Percentiles rank a stretch among this genome's conserved stretches.
Conservation (phyloP, 768 basidiomycete species). For the Macrocybe gigantea region DNA sequence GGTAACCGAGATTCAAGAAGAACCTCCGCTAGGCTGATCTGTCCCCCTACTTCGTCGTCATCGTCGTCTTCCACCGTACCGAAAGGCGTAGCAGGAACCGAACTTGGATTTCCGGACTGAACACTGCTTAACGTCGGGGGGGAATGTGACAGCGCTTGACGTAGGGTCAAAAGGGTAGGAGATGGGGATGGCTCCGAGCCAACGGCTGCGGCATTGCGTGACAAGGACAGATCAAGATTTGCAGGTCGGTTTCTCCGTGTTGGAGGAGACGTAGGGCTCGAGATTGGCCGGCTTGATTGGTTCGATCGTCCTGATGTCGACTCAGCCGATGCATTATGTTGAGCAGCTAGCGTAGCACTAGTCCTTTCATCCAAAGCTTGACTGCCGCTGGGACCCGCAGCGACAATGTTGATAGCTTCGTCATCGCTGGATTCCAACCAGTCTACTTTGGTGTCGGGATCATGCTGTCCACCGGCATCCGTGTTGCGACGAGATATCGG, state of each 20-base stretch:
- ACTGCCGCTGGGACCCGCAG: conserved; percentile 77
- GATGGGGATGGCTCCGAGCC: conserved; percentile 52
- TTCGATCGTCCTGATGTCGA: too few relatives aligned
- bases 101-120: conserved; percentile 12
- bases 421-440: conserved; percentile 84
- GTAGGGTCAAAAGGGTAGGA: conserved; percentile 57
- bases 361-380: conserved; percentile 82
- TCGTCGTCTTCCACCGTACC: conserved; percentile 50
- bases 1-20: conserved; percentile 77
- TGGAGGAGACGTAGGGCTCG: neutral
- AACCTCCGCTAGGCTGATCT: conserved; percentile 68
- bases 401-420: conserved; percentile 78
- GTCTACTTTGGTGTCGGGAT: conserved; percentile 48
- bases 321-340: too few relatives aligned
- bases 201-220: conserved; percentile 28
- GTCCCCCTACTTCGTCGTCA: conserved; percentile 56
- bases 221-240: conserved; percentile 56
- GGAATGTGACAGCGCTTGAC: conserved; percentile 53
- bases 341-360: conserved; percentile 31
- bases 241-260: conserved; percentile 54
- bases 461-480: conserved; percentile 25
- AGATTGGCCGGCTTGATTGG: neutral
- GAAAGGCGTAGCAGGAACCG: conserved; percentile 33
- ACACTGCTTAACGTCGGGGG: conserved; percentile 23
- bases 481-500: conserved; percentile 22